Conservation (phyloP, 352 stramenopile species). For the Phytophthora brassicae region DNA sequence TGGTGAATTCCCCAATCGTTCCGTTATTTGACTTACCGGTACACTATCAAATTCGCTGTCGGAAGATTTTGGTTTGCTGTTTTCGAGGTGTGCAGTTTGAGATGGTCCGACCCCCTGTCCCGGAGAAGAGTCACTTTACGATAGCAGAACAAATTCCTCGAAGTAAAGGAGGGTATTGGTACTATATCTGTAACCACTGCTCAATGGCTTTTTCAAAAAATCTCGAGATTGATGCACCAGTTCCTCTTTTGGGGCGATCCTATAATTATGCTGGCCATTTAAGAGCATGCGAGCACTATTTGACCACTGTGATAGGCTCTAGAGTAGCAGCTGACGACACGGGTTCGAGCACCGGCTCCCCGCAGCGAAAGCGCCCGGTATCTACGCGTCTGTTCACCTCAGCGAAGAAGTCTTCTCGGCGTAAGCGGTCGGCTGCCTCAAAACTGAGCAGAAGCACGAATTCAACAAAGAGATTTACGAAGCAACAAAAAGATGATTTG, state of each 20-base stretch:
- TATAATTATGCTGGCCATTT: conserved; percentile 6
- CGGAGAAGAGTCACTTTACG: neutral
- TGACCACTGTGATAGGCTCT: neutral
- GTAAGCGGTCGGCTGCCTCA: neutral
- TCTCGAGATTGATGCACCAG: neutral
- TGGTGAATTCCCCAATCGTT: too few species aligned
- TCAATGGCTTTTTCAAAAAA: neutral
- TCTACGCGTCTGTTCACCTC: neutral
- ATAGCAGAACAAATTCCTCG: neutral
- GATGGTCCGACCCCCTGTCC: neutral
- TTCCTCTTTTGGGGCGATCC: neutral
- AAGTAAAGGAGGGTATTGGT: neutral
- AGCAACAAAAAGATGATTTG: conserved; percentile 6
- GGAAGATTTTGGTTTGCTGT: too few species aligned
- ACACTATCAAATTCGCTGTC: neutral
- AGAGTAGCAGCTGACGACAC: neutral
- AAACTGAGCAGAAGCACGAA: neutral
- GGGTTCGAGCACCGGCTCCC: neutral
- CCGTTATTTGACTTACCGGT: too few species aligned
- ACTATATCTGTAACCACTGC: conserved; percentile 2
- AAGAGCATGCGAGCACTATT: neutral
- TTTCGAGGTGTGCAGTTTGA: neutral
- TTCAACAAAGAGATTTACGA: neutral
- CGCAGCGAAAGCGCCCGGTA: neutral
- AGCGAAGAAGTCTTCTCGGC: neutral